These are phyloP conservation scores for Geranomyces michiganensis DNA, from an alignment of 192 early-diverging fungal genomes.

Conservation along the genomic window DNA sequence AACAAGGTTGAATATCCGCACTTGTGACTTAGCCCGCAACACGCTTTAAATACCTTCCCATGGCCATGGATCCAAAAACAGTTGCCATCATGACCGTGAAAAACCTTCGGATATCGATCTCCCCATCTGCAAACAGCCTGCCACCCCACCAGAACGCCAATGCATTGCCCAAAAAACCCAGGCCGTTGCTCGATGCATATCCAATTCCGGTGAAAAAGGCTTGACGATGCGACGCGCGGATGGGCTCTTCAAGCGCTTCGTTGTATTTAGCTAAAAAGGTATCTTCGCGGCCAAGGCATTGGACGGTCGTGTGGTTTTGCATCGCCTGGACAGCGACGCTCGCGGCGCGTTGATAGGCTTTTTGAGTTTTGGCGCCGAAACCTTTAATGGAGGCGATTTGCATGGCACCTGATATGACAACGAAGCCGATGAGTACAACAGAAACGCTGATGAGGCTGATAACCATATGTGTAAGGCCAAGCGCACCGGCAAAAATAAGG, in stretches of 20 bases:
- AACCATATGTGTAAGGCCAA: too few relatives aligned
- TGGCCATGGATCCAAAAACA: slow-evolving; percentile 38
- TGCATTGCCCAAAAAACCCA: slow-evolving; percentile 70
- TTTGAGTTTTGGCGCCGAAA: slow-evolving; percentile 63
- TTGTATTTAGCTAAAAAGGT: slow-evolving; percentile 72
- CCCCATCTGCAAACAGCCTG: slow-evolving; percentile 53
- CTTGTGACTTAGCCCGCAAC: too few relatives aligned
- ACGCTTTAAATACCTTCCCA: too few relatives aligned
- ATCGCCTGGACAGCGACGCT: slow-evolving; percentile 82
- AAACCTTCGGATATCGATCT: slow-evolving; percentile 53
- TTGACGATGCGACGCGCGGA: slow-evolving; percentile 63
- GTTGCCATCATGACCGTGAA: slow-evolving; percentile 76
- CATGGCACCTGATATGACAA: slow-evolving; percentile 28
- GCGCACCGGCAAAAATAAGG: slow-evolving; percentile 57
- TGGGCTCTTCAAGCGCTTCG: slow-evolving; percentile 65
- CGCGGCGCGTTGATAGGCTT: slow-evolving; percentile 66
- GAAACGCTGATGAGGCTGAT: too few relatives aligned
- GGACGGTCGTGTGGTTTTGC: slow-evolving; percentile 80
- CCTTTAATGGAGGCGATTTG: slow-evolving; percentile 57
- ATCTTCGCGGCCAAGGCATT: slow-evolving; percentile 66
- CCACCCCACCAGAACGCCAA: slow-evolving; percentile 28
- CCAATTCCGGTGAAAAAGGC: slow-evolving; percentile 69
- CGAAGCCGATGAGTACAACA: too few relatives aligned
- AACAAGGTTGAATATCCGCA: too few relatives aligned
- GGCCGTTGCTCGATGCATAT: slow-evolving; percentile 71